A percentile compares a stretch with the other conserved stretches of the same genome.
These are phyloP conservation scores for Trifolium subterraneum DNA, from an alignment of 306 rosid species.

Conservation along the genomic window DNA sequence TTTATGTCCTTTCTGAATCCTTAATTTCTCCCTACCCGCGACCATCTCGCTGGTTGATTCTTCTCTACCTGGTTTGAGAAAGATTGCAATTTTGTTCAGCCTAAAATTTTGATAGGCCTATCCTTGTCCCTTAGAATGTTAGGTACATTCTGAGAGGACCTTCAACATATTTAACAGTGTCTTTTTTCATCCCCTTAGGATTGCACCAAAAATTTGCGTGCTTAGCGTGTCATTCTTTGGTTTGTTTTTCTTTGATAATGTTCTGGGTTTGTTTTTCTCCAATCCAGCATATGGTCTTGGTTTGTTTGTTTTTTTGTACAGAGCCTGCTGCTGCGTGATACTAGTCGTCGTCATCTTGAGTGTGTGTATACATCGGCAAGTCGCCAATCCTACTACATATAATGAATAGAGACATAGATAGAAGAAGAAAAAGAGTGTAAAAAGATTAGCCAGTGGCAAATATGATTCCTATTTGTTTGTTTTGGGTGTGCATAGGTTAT, in stretches of 20 bases:
- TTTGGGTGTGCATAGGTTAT: constrained; percentile 83
- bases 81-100: constrained; percentile 77
- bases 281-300: constrained; percentile 72
- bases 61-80: constrained; percentile 49
- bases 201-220: constrained; percentile 54
- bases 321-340: constrained; percentile 56
- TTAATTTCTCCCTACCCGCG: constrained; percentile 32
- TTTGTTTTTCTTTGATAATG: constrained; percentile 54
- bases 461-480: constrained; percentile 59
- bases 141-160: constrained; percentile 70
- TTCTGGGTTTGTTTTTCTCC: constrained; percentile 66
- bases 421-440: constrained; percentile 34
- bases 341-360: constrained; percentile 69
- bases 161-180: constrained; percentile 61
- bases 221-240: constrained; percentile 79
- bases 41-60: constrained; percentile 47
- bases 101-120: constrained; percentile 78
- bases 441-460: constrained; percentile 63
- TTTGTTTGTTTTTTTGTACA: constrained; percentile 70
- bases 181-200: constrained; percentile 48
- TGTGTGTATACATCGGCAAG: constrained; percentile 84
- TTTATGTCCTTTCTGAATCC: constrained; percentile 33
- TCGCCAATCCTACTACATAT: constrained; percentile 74
- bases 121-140: constrained; percentile 56
- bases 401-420: constrained; percentile 53